Evolutionary conservation across 169 alveolate species (phyloP).

Genomic region (Eimeria tenella): DNA sequence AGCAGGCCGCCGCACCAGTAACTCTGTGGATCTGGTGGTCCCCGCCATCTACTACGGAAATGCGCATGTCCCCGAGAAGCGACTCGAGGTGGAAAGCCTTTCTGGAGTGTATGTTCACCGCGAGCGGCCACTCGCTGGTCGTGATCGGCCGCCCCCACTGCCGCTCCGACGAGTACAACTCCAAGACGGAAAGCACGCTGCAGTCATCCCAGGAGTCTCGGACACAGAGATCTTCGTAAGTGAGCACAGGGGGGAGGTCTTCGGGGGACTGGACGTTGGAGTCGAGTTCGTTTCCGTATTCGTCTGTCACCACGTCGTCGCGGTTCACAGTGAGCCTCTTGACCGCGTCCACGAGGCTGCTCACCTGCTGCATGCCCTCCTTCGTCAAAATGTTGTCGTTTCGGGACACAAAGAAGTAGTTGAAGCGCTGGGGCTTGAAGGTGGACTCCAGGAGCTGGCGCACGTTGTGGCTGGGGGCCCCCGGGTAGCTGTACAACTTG

Average conservation of each 20-base stretch:
- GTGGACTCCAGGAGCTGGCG: not conserved
- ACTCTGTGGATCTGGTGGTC: constrained; percentile 1
- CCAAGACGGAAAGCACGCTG: constrained; percentile 81
- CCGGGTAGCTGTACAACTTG: constrained; percentile 66
- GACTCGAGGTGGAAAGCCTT: constrained; percentile 58
- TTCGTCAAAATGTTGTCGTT: not conserved
- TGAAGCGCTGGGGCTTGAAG: constrained; percentile 16
- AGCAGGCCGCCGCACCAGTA: constrained; percentile 36
- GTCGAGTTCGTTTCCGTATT: constrained; percentile 32
- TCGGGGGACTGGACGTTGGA: not conserved
- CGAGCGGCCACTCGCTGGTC: constrained; percentile 62
- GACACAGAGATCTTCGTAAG: constrained; percentile 81
- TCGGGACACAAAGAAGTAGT: constrained; percentile 21
- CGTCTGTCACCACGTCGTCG: constrained; percentile 52
- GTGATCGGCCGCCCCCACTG: constrained; percentile 68
- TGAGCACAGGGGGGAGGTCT: constrained; percentile 7
- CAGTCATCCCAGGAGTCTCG: constrained; percentile 83
- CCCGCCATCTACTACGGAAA: constrained; percentile 5
- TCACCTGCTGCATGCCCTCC: constrained; percentile 14
- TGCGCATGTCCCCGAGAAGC: constrained; percentile 40
- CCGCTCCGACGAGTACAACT: constrained; percentile 74
- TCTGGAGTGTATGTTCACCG: constrained; percentile 14
- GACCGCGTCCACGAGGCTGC: not conserved
- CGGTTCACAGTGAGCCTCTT: constrained; percentile 12
- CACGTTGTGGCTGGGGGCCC: constrained; percentile 56